Conservation (phyloP, 495 filamentous ascomycete species). For the Evansstolkia leycettana region DNA sequence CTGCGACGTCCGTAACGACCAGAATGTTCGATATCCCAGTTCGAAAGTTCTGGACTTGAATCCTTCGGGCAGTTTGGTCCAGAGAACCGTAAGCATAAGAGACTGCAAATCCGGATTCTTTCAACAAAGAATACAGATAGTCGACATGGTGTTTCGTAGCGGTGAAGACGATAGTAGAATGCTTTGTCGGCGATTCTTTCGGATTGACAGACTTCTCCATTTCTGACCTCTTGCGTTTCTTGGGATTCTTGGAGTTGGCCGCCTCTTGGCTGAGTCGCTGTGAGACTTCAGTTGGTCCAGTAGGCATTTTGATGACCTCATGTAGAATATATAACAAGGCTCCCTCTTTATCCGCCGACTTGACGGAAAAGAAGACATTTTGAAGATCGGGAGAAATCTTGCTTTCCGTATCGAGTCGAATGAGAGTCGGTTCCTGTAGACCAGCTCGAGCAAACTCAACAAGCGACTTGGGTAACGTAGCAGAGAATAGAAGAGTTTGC, state of each 20-base stretch:
- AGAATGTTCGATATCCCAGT: constrained; percentile 75
- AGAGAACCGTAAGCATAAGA: constrained; percentile 90
- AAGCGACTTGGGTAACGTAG: constrained; percentile 81
- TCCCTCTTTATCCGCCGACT: constrained; percentile 85
- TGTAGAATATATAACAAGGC: constrained; percentile 79
- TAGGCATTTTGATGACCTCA: constrained; percentile 87
- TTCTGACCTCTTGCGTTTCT: constrained; percentile 54
- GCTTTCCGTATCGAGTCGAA: constrained; percentile 84
- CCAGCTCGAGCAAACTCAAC: constrained; percentile 94
- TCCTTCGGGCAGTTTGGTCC: constrained; percentile 83
- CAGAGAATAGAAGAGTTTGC: constrained; percentile 90
- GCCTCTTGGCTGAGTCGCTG: constrained; percentile 19
- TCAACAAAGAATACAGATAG: constrained; percentile 65
- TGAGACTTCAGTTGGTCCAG: constrained; percentile 50
- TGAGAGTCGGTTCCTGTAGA: constrained; percentile 73
- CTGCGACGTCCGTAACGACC: constrained; percentile 96
- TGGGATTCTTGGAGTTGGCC: constrained; percentile 39
- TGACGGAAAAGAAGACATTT: constrained; percentile 86
- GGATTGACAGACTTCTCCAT: constrained; percentile 20
- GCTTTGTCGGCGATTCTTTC: constrained; percentile 34
- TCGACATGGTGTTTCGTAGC: constrained; percentile 98
- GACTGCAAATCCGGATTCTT: constrained; percentile 66
- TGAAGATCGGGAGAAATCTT: constrained; percentile 93
- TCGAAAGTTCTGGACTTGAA: constrained; percentile 81
- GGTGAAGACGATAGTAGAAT: constrained; percentile 88